Evolutionary conservation across 768 basidiomycete species (phyloP).

Genomic region (Gloeostereum incarnatum): DNA sequence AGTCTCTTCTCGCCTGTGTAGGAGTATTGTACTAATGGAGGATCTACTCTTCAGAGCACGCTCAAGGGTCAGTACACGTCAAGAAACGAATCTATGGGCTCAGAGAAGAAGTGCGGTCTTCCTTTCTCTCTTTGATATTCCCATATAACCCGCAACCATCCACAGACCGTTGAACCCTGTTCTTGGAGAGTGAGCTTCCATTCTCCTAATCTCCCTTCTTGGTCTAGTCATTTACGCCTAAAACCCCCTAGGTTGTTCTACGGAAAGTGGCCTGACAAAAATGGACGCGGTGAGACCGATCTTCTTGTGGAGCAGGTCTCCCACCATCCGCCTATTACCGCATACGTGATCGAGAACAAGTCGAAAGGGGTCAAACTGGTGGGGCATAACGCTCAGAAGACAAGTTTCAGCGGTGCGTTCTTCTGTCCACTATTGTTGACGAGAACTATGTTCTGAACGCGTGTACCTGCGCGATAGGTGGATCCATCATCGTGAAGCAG

Average conservation of each 20-base stretch:
- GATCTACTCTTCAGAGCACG: conserved; percentile 47
- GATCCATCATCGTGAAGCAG: conserved; percentile 83
- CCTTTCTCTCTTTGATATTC: background rate
- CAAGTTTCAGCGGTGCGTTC: conserved; percentile 68
- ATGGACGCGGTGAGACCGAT: conserved; percentile 68
- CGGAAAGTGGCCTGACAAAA: conserved; percentile 74
- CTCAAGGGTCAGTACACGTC: conserved; percentile 95
- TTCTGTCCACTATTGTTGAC: background rate
- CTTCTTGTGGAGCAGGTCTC: conserved; percentile 94
- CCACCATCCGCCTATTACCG: conserved; percentile 87
- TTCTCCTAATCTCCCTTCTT: background rate
- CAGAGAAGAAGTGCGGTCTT: conserved; percentile 83
- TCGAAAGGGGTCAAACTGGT: conserved; percentile 65
- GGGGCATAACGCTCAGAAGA: conserved; percentile 95
- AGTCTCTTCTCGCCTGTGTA: conserved; percentile 15
- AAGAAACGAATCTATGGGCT: conserved; percentile 90
- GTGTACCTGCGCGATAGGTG: conserved; percentile 30
- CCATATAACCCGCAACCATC: conserved; percentile 8
- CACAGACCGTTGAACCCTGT: conserved; percentile 89
- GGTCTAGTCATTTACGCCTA: background rate
- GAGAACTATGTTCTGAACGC: conserved; percentile 2
- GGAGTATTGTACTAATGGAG: background rate
- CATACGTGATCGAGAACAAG: conserved; percentile 80
- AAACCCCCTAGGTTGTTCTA: conserved; percentile 60
- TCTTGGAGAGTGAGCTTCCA: conserved; percentile 69